phyloP scores from a whole-genome alignment of 805 yeast genomes.

The Cyberlindnera japonica region DNA sequence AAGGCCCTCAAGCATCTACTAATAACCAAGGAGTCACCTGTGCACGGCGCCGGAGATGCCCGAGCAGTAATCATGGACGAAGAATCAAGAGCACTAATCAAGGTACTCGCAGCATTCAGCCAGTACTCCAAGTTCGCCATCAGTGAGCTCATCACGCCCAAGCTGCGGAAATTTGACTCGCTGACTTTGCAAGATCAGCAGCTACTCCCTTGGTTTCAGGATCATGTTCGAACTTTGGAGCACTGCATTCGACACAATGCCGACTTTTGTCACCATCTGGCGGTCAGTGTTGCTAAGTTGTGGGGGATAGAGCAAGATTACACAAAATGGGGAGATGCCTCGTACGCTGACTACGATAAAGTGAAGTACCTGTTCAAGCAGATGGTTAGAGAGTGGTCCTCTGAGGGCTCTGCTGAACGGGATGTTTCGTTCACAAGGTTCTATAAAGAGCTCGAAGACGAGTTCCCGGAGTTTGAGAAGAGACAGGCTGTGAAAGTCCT shows the following conservation, averaged over 20 bases:
- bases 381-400: conserved; percentile 59
- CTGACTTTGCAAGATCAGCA: conserved; percentile 39
- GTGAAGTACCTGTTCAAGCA: conserved; percentile 55
- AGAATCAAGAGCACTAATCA: conserved; percentile 11
- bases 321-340: conserved; percentile 39
- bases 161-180: conserved; percentile 31
- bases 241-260: conserved; percentile 44
- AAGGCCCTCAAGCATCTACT: no score
- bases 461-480: conserved; percentile 34
- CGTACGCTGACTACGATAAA: conserved; percentile 47
- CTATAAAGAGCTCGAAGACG: conserved; percentile 28
- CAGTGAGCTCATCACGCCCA: conserved; percentile 31
- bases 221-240: conserved; percentile 37
- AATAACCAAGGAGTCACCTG: neutral
- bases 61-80: conserved; percentile 12
- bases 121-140: conserved; percentile 35
- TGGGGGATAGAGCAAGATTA: conserved; percentile 48
- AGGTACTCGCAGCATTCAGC: conserved; percentile 25
- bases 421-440: conserved; percentile 36
- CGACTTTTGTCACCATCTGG: conserved; percentile 40
- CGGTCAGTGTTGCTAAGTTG: conserved; percentile 38
- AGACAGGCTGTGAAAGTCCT: conserved; percentile 43
- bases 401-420: conserved; percentile 48
- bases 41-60: conserved; percentile 5
- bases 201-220: conserved; percentile 48